Evolutionary conservation across 495 filamentous ascomycete genomes (phyloP).

Genomic region (Aspergillus egyptiacus): DNA sequence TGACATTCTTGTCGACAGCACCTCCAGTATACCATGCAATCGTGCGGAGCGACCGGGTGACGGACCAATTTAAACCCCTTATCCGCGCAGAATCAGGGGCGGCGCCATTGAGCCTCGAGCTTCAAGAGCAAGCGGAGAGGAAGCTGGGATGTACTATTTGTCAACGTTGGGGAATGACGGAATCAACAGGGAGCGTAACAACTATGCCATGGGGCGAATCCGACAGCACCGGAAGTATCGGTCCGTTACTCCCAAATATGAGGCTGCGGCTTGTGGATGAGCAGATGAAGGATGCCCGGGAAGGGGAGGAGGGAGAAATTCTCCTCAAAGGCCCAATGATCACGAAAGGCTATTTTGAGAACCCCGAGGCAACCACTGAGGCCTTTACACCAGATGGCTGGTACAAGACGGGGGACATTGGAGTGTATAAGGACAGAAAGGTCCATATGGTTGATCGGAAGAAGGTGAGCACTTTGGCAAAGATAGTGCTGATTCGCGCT

Average conservation of each 20-base stretch:
- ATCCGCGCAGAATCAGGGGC: conserved; percentile 16
- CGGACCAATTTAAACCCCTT: conserved; percentile 14
- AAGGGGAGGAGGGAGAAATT: conserved; percentile 13
- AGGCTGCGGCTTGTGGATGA: conserved; percentile 14
- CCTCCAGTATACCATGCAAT: conserved; percentile 16
- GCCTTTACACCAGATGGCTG: conserved; percentile 69
- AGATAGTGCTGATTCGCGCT: background rate
- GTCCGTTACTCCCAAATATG: conserved; percentile 14
- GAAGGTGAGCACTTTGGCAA: conserved; percentile 4
- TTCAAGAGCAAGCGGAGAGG: conserved; percentile 15
- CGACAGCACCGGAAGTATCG: conserved; percentile 15
- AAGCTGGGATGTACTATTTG: conserved; percentile 15
- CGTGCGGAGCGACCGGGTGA: conserved; percentile 10
- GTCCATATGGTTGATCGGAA: conserved; percentile 17
- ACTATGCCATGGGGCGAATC: conserved; percentile 15
- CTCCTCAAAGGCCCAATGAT: conserved; percentile 26
- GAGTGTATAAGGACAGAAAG: conserved; percentile 56
- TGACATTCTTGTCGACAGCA: conserved; percentile 15
- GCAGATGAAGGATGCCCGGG: conserved; percentile 4
- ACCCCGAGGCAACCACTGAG: conserved; percentile 66
- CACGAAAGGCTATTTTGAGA: conserved; percentile 70
- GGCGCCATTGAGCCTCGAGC: conserved; percentile 11
- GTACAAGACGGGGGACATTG: conserved; percentile 84
- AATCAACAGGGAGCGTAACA: conserved; percentile 18
- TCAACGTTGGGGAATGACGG: conserved; percentile 18